phyloP scores from a whole-genome alignment of 2,329 filamentous ascomycete species.

The Colletotrichum lini region DNA sequence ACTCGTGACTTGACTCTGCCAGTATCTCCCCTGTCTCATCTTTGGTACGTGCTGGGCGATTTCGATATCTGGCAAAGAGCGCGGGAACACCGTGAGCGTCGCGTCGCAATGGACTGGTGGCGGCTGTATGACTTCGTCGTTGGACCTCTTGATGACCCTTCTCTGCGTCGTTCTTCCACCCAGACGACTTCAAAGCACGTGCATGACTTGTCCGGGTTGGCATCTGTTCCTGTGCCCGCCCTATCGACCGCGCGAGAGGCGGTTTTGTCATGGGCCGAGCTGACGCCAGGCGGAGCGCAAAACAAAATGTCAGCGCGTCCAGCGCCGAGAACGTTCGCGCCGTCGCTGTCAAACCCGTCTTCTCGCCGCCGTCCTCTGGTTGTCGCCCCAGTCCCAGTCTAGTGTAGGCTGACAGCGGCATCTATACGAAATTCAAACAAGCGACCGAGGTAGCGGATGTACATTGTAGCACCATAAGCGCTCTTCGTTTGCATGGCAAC shows the following conservation, averaged over 20 bases:
- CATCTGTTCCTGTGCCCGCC: conserved; percentile 22
- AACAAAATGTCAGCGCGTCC: conserved; percentile 13
- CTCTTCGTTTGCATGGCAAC: conserved; percentile 5
- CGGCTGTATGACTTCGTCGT: background rate
- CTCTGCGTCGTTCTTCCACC: background rate
- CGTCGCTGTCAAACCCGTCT: conserved; percentile 30
- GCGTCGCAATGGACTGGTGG: background rate
- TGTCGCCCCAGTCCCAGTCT: conserved; percentile 10
- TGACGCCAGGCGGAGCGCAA: conserved; percentile 32
- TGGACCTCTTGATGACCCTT: background rate
- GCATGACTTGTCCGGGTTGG: conserved; percentile 38
- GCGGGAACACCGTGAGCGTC: background rate
- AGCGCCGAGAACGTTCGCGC: conserved; percentile 31
- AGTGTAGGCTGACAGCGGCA: conserved; percentile 28
- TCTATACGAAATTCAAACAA: conserved; percentile 20
- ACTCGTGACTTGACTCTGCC: conserved; percentile 31
- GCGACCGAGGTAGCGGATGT: conserved; percentile 13
- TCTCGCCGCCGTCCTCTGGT: background rate
- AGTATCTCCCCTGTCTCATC: conserved; percentile 15
- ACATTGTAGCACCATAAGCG: conserved; percentile 21
- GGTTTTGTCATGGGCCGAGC: conserved; percentile 23
- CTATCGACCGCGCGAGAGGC: conserved; percentile 7
- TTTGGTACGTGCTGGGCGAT: background rate
- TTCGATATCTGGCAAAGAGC: background rate
- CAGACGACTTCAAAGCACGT: conserved; percentile 7